Conservation (phyloP, 225 moss, liverwort and hornwort species). For the Takakia lepidozioides region DNA sequence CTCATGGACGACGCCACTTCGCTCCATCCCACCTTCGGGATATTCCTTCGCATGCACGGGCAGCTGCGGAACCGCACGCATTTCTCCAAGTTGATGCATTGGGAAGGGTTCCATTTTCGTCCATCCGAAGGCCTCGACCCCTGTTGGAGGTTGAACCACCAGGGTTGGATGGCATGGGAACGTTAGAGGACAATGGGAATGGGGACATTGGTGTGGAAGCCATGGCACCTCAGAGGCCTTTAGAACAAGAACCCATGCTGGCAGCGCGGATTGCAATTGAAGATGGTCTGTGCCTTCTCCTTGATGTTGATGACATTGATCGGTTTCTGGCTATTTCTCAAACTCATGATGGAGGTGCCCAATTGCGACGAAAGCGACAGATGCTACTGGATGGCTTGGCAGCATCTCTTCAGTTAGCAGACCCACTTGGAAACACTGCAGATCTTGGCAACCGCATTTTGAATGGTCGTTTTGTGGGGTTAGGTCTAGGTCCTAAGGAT, state of each 20-base stretch:
- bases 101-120: slow-evolving; percentile 91
- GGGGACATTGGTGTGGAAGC: slow-evolving; percentile 52
- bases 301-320: slow-evolving; percentile 97
- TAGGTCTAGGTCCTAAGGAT: slow-evolving; percentile 47
- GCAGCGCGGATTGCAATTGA: slow-evolving; percentile 97
- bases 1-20: slow-evolving; percentile 78
- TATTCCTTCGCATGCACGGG: slow-evolving; percentile 85
- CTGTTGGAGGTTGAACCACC: slow-evolving; percentile 74
- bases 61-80: slow-evolving; percentile 86
- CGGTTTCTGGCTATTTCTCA: slow-evolving; percentile 60
- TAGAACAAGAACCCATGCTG: slow-evolving; percentile 98
- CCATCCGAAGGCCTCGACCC: slow-evolving; percentile 94
- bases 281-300: slow-evolving; percentile 84
- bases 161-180: slow-evolving; percentile 39
- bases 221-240: slow-evolving; percentile 55
- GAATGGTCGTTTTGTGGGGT: slow-evolving; percentile 46
- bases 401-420: slow-evolving; percentile 66
- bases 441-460: slow-evolving; percentile 46
- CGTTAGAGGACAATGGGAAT: slow-evolving; percentile 24
- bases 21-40: slow-evolving; percentile 88
- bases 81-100: slow-evolving; percentile 94
- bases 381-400: slow-evolving; percentile 77
- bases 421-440: slow-evolving; percentile 36
- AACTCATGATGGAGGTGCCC: slow-evolving; percentile 75
- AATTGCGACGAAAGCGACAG: slow-evolving; percentile 68